These are phyloP conservation scores for Arabidopsis arenosa DNA, from an alignment of 345 rosid species.

Conservation along the genomic window DNA sequence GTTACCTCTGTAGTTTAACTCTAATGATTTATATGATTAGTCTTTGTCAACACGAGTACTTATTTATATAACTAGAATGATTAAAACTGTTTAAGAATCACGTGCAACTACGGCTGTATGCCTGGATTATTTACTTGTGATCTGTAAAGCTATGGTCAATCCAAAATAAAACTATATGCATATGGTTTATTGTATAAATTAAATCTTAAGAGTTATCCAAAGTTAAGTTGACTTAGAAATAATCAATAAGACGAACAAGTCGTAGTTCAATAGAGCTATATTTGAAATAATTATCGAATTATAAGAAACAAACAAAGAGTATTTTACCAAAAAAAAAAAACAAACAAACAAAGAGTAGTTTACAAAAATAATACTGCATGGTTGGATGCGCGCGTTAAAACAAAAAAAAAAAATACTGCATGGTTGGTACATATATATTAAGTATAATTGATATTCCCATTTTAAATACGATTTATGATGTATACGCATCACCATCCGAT, in stretches of 20 bases:
- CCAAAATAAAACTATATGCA: background rate
- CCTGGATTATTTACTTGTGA: constrained; percentile 36
- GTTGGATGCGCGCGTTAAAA: background rate
- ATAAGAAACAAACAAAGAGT: constrained; percentile 24
- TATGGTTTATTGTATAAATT: constrained; percentile 26
- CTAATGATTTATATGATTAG: background rate
- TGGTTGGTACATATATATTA: background rate
- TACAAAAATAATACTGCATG: background rate
- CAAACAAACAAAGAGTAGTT: constrained; percentile 17
- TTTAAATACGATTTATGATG: too few relatives aligned
- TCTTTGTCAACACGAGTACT: constrained; percentile 9
- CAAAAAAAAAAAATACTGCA: too few relatives aligned
- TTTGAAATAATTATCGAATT: constrained; percentile 1
- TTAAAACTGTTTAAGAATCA: constrained; percentile 12
- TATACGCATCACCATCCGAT: background rate
- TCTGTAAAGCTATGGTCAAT: constrained; percentile 36
- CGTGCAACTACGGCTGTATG: constrained; percentile 35
- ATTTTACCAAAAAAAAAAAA: background rate
- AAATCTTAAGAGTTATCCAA: constrained; percentile 32
- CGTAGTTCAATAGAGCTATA: constrained; percentile 11
- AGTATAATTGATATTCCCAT: too few relatives aligned
- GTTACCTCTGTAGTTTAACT: background rate
- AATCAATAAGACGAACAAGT: constrained; percentile 33
- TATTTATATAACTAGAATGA: constrained; percentile 29
- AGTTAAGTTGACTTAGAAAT: constrained; percentile 36